A percentile compares a stretch with the other conserved stretches of the same genome.
phyloP scores from a whole-genome alignment of 257 asterid genomes.

The Leonotis leonurus region DNA sequence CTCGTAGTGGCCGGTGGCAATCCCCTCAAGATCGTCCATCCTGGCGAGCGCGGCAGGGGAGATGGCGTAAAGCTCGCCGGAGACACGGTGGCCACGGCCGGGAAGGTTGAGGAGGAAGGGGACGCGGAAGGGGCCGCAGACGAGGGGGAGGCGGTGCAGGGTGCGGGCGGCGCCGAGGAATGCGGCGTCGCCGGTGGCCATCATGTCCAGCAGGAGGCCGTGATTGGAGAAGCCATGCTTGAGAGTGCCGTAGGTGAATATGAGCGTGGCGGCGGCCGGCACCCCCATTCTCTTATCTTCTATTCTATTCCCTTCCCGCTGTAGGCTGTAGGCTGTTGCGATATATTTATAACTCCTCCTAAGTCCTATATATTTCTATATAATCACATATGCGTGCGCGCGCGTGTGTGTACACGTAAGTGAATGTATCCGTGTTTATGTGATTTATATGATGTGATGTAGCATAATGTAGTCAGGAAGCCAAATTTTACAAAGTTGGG shows the following conservation, averaged over 20 bases:
- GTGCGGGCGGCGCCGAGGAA: constrained; percentile 50
- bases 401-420: too few relatives aligned
- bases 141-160: constrained; percentile 47
- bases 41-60: constrained; percentile 35
- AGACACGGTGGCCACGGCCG: constrained; percentile 46
- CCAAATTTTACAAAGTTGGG: too few relatives aligned
- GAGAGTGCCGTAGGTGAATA: constrained; percentile 80
- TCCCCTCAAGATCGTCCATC: constrained; percentile 78
- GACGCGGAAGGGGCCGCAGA: constrained; percentile 77
- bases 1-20: constrained; percentile 58
- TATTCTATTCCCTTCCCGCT: too few relatives aligned
- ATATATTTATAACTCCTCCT: too few relatives aligned
- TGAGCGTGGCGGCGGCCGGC: constrained; percentile 19
- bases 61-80: constrained; percentile 69
- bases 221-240: constrained; percentile 80
- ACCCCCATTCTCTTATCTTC: too few relatives aligned
- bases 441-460: too few relatives aligned
- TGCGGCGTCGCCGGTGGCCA: constrained; percentile 60
- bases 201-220: constrained; percentile 47
- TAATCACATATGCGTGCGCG: too few relatives aligned
- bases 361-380: too few relatives aligned
- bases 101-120: constrained; percentile 82
- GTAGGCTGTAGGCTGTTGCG: too few relatives aligned
- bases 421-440: too few relatives aligned
- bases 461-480: too few relatives aligned